Base-by-base conservation (phyloP, 78 protist species). In the Cavenderia fasciculata region DNA sequence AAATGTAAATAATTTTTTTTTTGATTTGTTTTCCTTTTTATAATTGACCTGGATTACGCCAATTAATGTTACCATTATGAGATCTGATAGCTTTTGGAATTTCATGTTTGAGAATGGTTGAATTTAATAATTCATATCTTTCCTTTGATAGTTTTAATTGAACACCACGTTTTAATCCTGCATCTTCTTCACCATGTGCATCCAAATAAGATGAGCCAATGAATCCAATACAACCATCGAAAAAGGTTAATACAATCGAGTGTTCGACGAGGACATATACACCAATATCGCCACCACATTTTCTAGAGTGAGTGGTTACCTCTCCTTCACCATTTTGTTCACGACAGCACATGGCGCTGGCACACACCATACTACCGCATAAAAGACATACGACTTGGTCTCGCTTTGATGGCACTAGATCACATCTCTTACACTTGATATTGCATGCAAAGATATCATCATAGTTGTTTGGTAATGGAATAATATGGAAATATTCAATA, bases 121-220 rank as follows among this genome's bases (percentile, higher is more conserved):
- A 33, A 7, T 6, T 18, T 4, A 59, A 4, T 6, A 18, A 29
- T 59, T 59, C 44, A 19, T 59, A 59, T 59, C 68, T 59, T 59
- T 59, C 68, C 18, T 59, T 59, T 59, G 33, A 31, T 33, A 59
- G 33, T 8, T 29, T 7, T 16, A 59, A 12, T 31, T 16, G 4
- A 59, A 59, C 36, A 59, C 84, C 69, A 25, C 84, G 12, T 29
- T 41, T 29, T 8, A 74, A 51, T 25, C 68, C 63, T 2, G n/a
- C 4, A 41, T 74, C 84, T 38, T 54, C 84, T 57, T 74, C 84
- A 41, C 84, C 84, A 41, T 74, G 84, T n/a, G 10, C n/a, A 41
- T 74, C 84, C 6, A 74, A 27, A 41, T 74, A 74, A 4, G 84
- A 68, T 1, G 84, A 4, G 21, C 68, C 84, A 1, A 51, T 44